Evolutionary conservation across 257 asterid genomes (phyloP).

Genomic region (Cynanchum wilfordii): DNA sequence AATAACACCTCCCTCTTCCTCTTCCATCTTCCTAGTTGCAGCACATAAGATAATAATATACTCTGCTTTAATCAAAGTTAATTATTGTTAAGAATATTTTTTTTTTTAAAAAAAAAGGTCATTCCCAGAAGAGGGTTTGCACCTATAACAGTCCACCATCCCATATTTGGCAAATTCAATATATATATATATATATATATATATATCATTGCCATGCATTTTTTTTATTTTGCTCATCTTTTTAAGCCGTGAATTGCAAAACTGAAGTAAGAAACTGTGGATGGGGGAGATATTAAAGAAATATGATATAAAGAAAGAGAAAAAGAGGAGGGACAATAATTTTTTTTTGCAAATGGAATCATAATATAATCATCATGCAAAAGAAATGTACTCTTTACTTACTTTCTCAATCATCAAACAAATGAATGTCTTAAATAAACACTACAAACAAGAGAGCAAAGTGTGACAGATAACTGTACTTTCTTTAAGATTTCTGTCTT

Average conservation of each 20-base stretch:
- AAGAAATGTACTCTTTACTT: not conserved
- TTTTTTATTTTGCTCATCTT: not conserved
- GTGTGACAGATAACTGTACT: conserved; percentile 12
- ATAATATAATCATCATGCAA: not conserved
- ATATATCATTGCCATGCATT: conserved; percentile 16
- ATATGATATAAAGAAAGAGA: not conserved
- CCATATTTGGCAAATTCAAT: conserved; percentile 35
- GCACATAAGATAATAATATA: not conserved
- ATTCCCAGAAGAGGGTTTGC: conserved; percentile 26
- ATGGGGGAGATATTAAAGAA: not conserved
- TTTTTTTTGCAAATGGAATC: not conserved
- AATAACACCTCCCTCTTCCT: not conserved
- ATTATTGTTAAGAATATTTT: not conserved
- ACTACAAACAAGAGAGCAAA: not conserved
- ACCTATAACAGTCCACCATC: conserved; percentile 21
- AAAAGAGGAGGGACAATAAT: not conserved
- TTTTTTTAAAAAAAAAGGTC: conserved; percentile 8
- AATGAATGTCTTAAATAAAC: not conserved
- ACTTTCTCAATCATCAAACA: conserved; percentile 7
- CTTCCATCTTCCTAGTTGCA: not conserved
- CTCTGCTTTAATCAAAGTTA: not conserved
- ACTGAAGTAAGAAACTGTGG: not conserved
- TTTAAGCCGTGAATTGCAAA: not conserved
- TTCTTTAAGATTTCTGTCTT: not conserved
- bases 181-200: not conserved